These are phyloP conservation scores for Sclerotinia trifoliorum DNA, from an alignment of 2,329 filamentous ascomycete species.

Conservation along the genomic window DNA sequence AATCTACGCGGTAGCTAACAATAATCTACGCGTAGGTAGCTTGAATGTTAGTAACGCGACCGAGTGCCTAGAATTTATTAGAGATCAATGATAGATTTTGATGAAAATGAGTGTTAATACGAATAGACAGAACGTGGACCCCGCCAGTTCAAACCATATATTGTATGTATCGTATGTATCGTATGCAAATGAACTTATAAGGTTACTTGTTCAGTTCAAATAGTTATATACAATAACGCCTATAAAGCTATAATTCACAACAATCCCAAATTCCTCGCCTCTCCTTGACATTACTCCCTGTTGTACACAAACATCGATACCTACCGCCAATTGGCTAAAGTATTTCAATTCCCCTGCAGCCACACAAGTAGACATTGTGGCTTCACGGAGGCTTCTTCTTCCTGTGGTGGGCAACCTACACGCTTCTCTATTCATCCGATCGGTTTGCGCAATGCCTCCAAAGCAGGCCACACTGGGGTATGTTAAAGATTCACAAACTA, in stretches of 20 bases:
- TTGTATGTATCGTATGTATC: neutral
- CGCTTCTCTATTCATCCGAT: constrained; percentile 25
- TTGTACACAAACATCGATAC: neutral
- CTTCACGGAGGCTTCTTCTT: constrained; percentile 32
- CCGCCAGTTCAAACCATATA: neutral
- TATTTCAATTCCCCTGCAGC: neutral
- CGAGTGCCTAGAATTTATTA: neutral
- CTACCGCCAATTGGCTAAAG: neutral
- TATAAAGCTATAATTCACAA: neutral
- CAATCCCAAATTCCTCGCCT: neutral
- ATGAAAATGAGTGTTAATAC: neutral
- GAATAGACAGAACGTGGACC: neutral
- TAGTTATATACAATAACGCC: neutral
- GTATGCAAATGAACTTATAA: no score
- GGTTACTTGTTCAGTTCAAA: neutral
- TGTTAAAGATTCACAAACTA: constrained; percentile 71
- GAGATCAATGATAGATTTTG: neutral
- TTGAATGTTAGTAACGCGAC: constrained; percentile 11
- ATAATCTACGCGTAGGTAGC: neutral
- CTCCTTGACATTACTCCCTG: neutral
- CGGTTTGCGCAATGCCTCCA: constrained; percentile 38
- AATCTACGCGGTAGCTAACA: constrained; percentile 10
- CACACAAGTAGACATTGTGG: constrained; percentile 32
- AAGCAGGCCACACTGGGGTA: constrained; percentile 83
- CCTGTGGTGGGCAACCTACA: constrained; percentile 26